Percentiles rank a stretch among this genome's conserved stretches.
phyloP scores from a whole-genome alignment of 148 eudicot genomes.

The Nepenthes gracilis region DNA sequence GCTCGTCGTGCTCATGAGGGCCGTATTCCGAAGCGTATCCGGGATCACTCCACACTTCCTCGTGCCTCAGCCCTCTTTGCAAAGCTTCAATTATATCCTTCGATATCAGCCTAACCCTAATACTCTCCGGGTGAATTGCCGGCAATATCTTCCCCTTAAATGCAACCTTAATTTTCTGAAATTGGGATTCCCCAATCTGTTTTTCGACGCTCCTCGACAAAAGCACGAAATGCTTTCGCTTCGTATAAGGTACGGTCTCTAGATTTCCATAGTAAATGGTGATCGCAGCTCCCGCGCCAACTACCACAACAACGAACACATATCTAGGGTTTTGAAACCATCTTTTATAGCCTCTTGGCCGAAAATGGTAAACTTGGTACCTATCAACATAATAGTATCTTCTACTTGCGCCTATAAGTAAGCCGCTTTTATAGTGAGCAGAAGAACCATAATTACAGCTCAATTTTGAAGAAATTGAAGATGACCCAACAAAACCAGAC shows the following conservation, averaged over 20 bases:
- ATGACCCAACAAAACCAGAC: slow-evolving; percentile 14
- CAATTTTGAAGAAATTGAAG: slow-evolving; percentile 30
- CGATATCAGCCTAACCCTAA: slow-evolving; percentile 1
- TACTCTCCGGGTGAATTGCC: slow-evolving; percentile 3
- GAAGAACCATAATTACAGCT: slow-evolving; percentile 11
- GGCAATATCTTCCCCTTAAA: slow-evolving; percentile 2
- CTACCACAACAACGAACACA: slow-evolving; percentile 26
- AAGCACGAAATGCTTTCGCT: slow-evolving; percentile 10
- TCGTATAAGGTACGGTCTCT: slow-evolving; percentile 18
- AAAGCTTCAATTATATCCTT: slow-evolving; percentile 4
- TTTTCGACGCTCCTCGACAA: slow-evolving; percentile 4
- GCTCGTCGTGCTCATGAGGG: not conserved
- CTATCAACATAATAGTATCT: slow-evolving; percentile 67
- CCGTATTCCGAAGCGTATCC: not conserved
- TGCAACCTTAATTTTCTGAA: not conserved
- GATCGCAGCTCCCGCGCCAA: slow-evolving; percentile 9
- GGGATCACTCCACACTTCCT: not conserved
- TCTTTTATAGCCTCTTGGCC: slow-evolving; percentile 38
- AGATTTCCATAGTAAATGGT: slow-evolving; percentile 9
- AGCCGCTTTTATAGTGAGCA: slow-evolving; percentile 13
- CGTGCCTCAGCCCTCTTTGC: slow-evolving; percentile 7
- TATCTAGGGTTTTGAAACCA: slow-evolving; percentile 63
- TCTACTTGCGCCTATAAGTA: slow-evolving; percentile 14
- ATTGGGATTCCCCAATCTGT: not conserved
- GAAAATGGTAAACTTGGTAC: slow-evolving; percentile 46